Evolutionary conservation across 75 land plant species (phyloP).

Genomic region (Chamaecyparis obtusa): DNA sequence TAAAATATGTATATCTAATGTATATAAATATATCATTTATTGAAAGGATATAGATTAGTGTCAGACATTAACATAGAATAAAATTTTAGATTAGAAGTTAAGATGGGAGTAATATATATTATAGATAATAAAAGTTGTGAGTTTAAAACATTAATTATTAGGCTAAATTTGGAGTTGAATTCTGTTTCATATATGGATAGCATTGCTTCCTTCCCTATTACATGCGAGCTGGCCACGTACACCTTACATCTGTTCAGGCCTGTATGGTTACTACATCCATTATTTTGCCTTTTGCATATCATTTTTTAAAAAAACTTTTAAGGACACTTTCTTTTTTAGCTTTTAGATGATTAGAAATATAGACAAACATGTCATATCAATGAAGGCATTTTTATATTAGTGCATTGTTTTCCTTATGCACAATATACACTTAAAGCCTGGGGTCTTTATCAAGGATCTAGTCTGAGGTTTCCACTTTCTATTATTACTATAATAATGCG

Average conservation of each 20-base stretch:
- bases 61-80: no score
- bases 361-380: not conserved
- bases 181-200: not conserved
- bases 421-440: not conserved
- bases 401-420: not conserved
- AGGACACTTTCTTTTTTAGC: not conserved
- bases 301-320: not conserved
- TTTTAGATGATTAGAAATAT: constrained; percentile 1
- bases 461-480: not conserved
- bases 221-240: constrained; percentile 11
- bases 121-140: no score
- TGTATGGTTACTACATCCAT: constrained; percentile 5
- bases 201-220: constrained; percentile 8
- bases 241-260: constrained; percentile 10
- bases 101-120: no score
- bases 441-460: not conserved
- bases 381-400: not conserved
- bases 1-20: no score
- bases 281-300: not conserved
- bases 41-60: no score
- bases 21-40: no score
- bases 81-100: no score
- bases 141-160: no score
- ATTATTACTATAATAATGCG: not conserved
- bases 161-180: no score